Conservation (phyloP, 1,139 yeast genomes). For the Nematodospora anomalae region DNA sequence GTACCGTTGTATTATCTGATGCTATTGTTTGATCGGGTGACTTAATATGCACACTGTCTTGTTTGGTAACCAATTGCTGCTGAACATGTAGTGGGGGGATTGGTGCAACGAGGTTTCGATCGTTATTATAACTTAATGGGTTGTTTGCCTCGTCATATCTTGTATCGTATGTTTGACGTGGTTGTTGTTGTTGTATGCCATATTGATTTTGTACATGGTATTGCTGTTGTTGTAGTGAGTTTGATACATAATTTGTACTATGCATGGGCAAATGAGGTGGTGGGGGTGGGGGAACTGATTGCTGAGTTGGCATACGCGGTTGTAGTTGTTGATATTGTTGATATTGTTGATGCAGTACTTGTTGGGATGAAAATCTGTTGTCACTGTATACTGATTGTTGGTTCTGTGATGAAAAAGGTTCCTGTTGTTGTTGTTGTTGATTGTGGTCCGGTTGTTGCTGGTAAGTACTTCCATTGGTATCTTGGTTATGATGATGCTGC, state of each 20-base stretch:
- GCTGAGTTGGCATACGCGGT: slow-evolving; percentile 6
- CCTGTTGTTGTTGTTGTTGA: slow-evolving; percentile 13
- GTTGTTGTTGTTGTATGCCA: slow-evolving; percentile 13
- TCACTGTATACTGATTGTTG: slow-evolving; percentile 2
- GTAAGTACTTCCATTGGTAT: slow-evolving; percentile 1
- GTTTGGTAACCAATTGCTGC: slow-evolving; percentile 33
- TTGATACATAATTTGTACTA: slow-evolving; percentile 7
- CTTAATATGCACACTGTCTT: slow-evolving; percentile 6
- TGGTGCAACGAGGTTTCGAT: slow-evolving; percentile 37
- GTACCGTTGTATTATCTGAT: neutral
- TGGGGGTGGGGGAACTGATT: slow-evolving; percentile 8
- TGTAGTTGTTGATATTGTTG: slow-evolving; percentile 11
- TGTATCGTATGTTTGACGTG: slow-evolving; percentile 11
- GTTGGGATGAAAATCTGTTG: slow-evolving; percentile 8
- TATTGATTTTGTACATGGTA: slow-evolving; percentile 9
- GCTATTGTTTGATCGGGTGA: slow-evolving; percentile 1
- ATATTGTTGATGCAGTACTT: slow-evolving; percentile 5
- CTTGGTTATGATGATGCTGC: slow-evolving; percentile 6
- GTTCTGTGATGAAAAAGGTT: slow-evolving; percentile 3
- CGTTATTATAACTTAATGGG: slow-evolving; percentile 14
- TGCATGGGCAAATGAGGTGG: slow-evolving; percentile 11
- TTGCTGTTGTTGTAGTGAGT: slow-evolving; percentile 4
- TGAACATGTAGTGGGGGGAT: slow-evolving; percentile 50
- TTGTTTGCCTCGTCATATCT: slow-evolving; percentile 10
- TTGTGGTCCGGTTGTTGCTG: slow-evolving; percentile 8